Evolutionary conservation across 805 yeast species (phyloP).

Genomic region (Candida tammaniensis): DNA sequence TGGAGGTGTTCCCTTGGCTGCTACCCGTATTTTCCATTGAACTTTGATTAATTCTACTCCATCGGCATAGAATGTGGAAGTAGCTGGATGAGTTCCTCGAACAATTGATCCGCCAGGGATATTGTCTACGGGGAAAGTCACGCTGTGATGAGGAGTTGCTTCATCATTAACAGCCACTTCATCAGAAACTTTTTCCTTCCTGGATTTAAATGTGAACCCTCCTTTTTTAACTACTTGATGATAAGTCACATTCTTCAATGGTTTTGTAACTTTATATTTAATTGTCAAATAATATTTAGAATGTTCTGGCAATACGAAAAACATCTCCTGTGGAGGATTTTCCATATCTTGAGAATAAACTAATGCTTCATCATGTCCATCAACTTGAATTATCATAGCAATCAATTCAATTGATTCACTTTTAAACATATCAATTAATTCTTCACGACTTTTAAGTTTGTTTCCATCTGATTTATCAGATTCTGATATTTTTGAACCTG

Average conservation of each 20-base stretch:
- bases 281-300: slow-evolving; percentile 22
- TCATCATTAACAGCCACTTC: slow-evolving; percentile 19
- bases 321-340: slow-evolving; percentile 21
- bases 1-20: slow-evolving; percentile 18
- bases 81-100: slow-evolving; percentile 26
- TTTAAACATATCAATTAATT: slow-evolving; percentile 16
- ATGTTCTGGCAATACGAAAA: slow-evolving; percentile 25
- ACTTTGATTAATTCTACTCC: slow-evolving; percentile 15
- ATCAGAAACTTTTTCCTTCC: slow-evolving; percentile 19
- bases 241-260: slow-evolving; percentile 21
- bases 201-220: slow-evolving; percentile 22
- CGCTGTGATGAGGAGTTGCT: slow-evolving; percentile 14
- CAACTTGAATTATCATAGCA: slow-evolving; percentile 25
- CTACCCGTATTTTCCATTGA: slow-evolving; percentile 21
- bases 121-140: slow-evolving; percentile 23
- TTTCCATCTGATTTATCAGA: background rate
- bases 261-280: slow-evolving; percentile 20
- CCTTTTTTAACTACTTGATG: slow-evolving; percentile 27
- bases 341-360: slow-evolving; percentile 24
- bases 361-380: slow-evolving; percentile 23
- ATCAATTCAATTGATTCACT: slow-evolving; percentile 24
- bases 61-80: slow-evolving; percentile 18
- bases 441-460: slow-evolving; percentile 12
- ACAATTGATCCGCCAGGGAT: slow-evolving; percentile 29
- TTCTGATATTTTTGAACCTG: too few species aligned